Conservation (phyloP, 345 rosid species). For the Heritiera littoralis region DNA sequence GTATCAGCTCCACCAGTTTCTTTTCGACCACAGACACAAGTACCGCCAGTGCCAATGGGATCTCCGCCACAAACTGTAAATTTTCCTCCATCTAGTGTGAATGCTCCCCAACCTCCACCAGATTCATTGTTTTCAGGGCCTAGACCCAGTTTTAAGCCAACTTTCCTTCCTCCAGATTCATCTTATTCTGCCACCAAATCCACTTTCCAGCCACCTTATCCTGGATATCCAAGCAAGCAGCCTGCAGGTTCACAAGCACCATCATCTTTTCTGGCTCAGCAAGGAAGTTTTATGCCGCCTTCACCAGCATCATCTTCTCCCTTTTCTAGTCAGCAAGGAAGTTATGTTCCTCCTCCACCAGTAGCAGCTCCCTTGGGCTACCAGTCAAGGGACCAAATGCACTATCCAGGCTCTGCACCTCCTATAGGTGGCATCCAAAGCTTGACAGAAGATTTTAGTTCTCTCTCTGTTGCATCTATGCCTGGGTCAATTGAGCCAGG, state of each 20-base stretch:
- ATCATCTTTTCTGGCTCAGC: slow-evolving; percentile 54
- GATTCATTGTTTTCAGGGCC: slow-evolving; percentile 37
- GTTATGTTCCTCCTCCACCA: slow-evolving; percentile 48
- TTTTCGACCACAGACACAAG: slow-evolving; percentile 53
- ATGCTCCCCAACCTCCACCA: slow-evolving; percentile 38
- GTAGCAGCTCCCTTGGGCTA: slow-evolving; percentile 40
- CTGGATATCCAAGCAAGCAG: slow-evolving; percentile 65
- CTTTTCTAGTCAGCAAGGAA: slow-evolving; percentile 56
- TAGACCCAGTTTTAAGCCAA: slow-evolving; percentile 56
- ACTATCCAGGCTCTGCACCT: slow-evolving; percentile 58
- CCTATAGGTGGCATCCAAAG: slow-evolving; percentile 71
- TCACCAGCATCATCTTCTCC: slow-evolving; percentile 46
- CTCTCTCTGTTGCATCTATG: slow-evolving; percentile 67
- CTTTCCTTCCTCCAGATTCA: slow-evolving; percentile 42
- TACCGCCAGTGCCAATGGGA: slow-evolving; percentile 59
- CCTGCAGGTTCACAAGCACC: slow-evolving; percentile 45
- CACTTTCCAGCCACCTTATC: slow-evolving; percentile 50
- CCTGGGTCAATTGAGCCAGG: slow-evolving; percentile 87
- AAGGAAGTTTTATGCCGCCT: slow-evolving; percentile 48
- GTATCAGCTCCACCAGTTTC: slow-evolving; percentile 39
- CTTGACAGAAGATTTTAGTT: slow-evolving; percentile 83
- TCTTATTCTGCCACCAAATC: slow-evolving; percentile 43
- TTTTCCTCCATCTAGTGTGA: slow-evolving; percentile 40
- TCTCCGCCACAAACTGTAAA: slow-evolving; percentile 49
- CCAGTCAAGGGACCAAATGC: slow-evolving; percentile 55